phyloP scores from a whole-genome alignment of 148 eudicot species.

The Tetragonia tetragonoides region DNA sequence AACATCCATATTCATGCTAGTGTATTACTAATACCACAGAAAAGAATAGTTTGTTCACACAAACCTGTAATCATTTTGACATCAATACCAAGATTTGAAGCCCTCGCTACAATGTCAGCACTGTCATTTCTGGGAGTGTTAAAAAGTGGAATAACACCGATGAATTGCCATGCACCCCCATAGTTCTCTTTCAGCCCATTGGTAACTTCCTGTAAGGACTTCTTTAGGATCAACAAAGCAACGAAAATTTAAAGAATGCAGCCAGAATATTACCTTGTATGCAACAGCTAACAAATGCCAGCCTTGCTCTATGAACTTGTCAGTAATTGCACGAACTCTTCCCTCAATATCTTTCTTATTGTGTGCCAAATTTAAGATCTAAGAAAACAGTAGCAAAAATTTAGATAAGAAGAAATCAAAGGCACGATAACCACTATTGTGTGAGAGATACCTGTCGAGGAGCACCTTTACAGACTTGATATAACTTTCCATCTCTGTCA shows the following conservation, averaged over 20 bases:
- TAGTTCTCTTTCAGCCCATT: neutral
- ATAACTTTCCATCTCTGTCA: neutral
- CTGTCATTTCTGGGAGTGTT: conserved; percentile 10
- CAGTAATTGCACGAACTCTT: conserved; percentile 9
- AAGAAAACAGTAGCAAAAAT: neutral
- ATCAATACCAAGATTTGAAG: conserved; percentile 14
- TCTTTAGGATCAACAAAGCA: neutral
- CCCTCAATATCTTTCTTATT: conserved; percentile 6
- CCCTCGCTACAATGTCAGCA: conserved; percentile 6
- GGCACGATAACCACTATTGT: neutral
- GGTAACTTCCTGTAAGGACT: neutral
- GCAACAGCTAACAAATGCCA: conserved; percentile 10
- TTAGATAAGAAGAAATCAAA: neutral
- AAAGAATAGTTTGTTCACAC: neutral
- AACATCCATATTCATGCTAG: neutral
- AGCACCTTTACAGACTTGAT: conserved; percentile 8
- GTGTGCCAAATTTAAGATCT: neutral
- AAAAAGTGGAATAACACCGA: conserved; percentile 5
- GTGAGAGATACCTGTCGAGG: neutral
- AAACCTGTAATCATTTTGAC: conserved; percentile 22
- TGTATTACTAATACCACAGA: neutral
- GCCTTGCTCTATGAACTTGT: conserved; percentile 3
- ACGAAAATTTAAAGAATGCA: neutral
- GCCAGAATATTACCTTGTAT: neutral
- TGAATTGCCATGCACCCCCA: neutral